Base-by-base conservation (phyloP, 345 rosid genomes). In the Stellera chamaejasme region DNA sequence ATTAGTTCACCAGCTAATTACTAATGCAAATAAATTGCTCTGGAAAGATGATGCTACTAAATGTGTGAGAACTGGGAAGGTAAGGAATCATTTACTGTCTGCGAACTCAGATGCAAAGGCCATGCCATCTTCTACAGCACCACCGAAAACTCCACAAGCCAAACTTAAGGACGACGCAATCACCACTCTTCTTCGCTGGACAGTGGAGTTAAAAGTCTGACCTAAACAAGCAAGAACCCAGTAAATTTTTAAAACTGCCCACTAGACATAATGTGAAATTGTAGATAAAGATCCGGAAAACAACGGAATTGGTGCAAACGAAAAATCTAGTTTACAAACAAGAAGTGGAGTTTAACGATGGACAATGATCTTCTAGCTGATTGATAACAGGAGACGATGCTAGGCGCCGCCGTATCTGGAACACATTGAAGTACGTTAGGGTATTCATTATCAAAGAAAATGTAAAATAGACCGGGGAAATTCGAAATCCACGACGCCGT, bases 81-180 rank as follows among this genome's bases (percentile, higher is more conserved):
- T 23, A 45, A 5, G 55, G 58, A 13, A 55, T 61, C 23, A 19
- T 19, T 19, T 74, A 92, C 98, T 88, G 71, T 92, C 96, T 61
- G 96, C 70, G 60, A 82, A 92, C 59, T 81, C 90, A 46, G 92
- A 68, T 48, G 96, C 86, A 51, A 49, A n/a, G 48, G 76, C 81
- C n/a, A 12, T 62, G 43, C 52, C 75, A 61, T 69, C 65, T 65
- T 28, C 51, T 45, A 10, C 39, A 61, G 68, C 53, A 61, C 48
- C 63, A 48, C 51, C 0, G 19, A 82, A 48, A 2, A 72, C 71
- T 62, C 74, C 82, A 47, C 19, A 13, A 81, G 55, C 27, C 79
- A 83, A 23, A 81, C 45, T 32, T 32, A 32, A 5, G 39, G 39
- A 32, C 10, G 90, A 74, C 56, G 85, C 71, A 36, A 71, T 61